Percentiles rank a stretch among this genome's conserved stretches.
These are phyloP conservation scores for Ganoderma boninense DNA, from an alignment of 1,284 basidiomycete species.

Conservation along the genomic window DNA sequence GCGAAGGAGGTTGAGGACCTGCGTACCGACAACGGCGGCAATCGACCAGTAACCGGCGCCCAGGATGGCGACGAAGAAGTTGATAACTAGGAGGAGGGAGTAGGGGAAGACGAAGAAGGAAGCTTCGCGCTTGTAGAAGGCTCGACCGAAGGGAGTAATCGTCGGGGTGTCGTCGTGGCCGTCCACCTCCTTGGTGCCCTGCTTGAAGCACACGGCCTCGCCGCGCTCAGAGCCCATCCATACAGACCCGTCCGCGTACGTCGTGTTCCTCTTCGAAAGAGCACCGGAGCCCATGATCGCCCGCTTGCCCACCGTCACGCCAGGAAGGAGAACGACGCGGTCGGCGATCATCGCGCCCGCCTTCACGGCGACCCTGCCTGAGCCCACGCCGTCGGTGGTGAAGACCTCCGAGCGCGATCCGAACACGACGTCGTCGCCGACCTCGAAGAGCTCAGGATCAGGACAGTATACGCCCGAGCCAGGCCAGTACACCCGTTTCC, in stretches of 20 bases:
- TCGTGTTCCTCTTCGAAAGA: slow-evolving; percentile 47
- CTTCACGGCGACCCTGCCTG: slow-evolving; percentile 48
- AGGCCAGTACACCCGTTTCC: slow-evolving; percentile 57
- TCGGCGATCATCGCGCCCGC: slow-evolving; percentile 59
- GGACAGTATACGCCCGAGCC: slow-evolving; percentile 53
- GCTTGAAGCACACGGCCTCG: slow-evolving; percentile 43
- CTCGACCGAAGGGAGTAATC: slow-evolving; percentile 55
- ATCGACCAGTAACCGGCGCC: slow-evolving; percentile 54
- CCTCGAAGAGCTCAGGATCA: slow-evolving; percentile 55
- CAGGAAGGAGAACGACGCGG: slow-evolving; percentile 53
- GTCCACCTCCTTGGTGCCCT: slow-evolving; percentile 20
- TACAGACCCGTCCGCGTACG: slow-evolving; percentile 52
- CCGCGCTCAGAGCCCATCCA: slow-evolving; percentile 55
- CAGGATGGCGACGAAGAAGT: slow-evolving; percentile 34
- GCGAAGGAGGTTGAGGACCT: slow-evolving; percentile 46
- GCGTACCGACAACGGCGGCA: slow-evolving; percentile 48
- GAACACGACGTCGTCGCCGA: slow-evolving; percentile 57
- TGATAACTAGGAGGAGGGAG: slow-evolving; percentile 46
- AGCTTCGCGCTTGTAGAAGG: slow-evolving; percentile 54
- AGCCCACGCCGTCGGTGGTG: slow-evolving; percentile 51
- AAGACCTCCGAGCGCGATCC: slow-evolving; percentile 55
- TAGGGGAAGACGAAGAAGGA: slow-evolving; percentile 55
- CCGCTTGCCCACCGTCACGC: slow-evolving; percentile 48
- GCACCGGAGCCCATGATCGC: slow-evolving; percentile 57
- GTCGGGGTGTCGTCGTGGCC: slow-evolving; percentile 41